Evolutionary conservation across 2,329 filamentous ascomycete species (phyloP), one percentile per base, ranked within the genome.

Genomic region (Alternaria brassicae): DNA sequence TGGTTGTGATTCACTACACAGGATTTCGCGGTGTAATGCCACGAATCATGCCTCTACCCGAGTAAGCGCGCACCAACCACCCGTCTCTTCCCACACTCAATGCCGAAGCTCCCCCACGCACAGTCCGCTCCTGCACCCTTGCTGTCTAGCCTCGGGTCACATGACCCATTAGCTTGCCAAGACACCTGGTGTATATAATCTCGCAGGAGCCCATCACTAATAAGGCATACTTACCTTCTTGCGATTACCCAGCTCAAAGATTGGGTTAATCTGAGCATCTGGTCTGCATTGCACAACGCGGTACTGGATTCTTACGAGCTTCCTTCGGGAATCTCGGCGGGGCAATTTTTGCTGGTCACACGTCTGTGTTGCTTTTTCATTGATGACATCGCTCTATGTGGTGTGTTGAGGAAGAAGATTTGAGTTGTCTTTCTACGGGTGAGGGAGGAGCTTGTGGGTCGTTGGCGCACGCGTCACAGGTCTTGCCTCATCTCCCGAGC

Each of bases 281-380:
- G 61, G 66, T 68, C 72, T 76, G 68, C 74, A 77, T 76, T 73
- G 74, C 74, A 77, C 74, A 75, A 63, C 74, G 74, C 66, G 73
- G 74, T 64, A 70, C 61, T 62, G 73, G 68, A 61, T 48, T 59
- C 60, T 61, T 66, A 68, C 70, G 71, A 72, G 67, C 70, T 69
- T 73, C 70, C 68, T 76, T 72, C 68, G 73, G 72, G 72, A 67
- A 70, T 72, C 66, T 74, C 68, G 71, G 60, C 63, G 73, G 69
- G 59, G 67, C 64, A 72, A 72, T 72, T 72, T 72, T 72, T 72
- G 68, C 68, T 72, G 65, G 68, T 56, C 61, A 52, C 56, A 45
- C 39, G 15, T 53, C 19, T 34, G 41, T 44, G 42, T 25, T 23
- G 28, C 32, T 62, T 67, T 79, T 80, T 81, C 78, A 72, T 80